Base-by-base conservation (phyloP, 2,329 filamentous ascomycete species). In the Nemania bipapillata region DNA sequence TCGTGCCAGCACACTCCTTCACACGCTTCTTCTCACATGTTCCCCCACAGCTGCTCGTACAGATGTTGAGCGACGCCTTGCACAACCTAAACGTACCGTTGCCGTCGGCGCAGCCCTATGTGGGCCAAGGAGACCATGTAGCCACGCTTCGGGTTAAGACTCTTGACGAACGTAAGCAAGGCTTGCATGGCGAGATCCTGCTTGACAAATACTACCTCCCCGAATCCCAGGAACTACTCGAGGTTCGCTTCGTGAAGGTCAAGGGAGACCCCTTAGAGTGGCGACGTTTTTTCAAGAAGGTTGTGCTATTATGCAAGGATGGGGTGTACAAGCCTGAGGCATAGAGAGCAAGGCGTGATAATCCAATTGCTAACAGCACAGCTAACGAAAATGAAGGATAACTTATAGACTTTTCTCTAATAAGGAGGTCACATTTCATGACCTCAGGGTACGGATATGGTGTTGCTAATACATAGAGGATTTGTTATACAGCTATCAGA, bases 181-280 rank as follows among this genome's bases (percentile, higher is more conserved):
- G 85, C 50, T 77, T 96, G 66, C 90, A 90, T 76, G 93, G 93
- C 12, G 91, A 92, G 76, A 89, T 96, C 53, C 83, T 92, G 12
- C 83, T 96, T 6, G 91, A 95, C 77, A 87, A 83, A 80, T 88
- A 88, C 77, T 78, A 80, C 49, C 85, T 91, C 71, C 86, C 82
- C 1, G 83, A 85, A 62, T 83, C 83, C 9, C 82, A 81, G 72
- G 90, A 92, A 69, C 80, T 95, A 35, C 86, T 94, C 26, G 94
- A 97, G 79, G 92, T 97, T 30, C 87, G 93, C 59, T 98, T 99
- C 78, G 88, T 96, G 73, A 99, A 99, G 82, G 87, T 92, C 62
- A 97, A 97, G 82, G 96, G 96, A 5, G 96, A 99, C 83, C 96
- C 96, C 4, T 82, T 99, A 57, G 95, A 98, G 83, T 99, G 96